Evolutionary conservation across 208 protist species (phyloP).

Genomic region (Acanthamoeba castellanii): DNA sequence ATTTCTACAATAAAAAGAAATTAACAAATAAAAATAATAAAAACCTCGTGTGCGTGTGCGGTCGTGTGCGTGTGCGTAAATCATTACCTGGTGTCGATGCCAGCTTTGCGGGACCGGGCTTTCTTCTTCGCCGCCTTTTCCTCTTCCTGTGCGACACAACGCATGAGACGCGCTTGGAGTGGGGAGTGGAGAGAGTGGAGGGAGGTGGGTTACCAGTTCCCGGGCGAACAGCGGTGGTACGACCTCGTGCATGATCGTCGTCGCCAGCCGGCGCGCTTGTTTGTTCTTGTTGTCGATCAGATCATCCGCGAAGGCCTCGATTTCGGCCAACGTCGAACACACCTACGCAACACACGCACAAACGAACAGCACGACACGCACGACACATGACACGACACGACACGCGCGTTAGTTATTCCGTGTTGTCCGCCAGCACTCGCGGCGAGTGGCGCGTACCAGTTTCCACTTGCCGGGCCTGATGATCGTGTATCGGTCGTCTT

Average conservation of each 20-base stretch:
- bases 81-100: constrained; percentile 12
- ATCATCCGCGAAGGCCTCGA: not conserved
- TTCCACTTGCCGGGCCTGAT: constrained; percentile 7
- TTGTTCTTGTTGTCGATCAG: not conserved
- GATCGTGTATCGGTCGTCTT: not conserved
- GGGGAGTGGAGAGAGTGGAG: not conserved
- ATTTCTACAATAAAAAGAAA: not conserved
- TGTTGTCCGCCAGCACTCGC: no score
- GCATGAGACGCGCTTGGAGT: not conserved
- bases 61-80: not conserved
- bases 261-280: not conserved
- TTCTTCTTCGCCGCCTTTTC: not conserved
- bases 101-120: not conserved
- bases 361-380: no score
- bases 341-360: no score
- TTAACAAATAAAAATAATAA: not conserved
- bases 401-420: no score
- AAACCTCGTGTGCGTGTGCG: not conserved
- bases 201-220: not conserved
- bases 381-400: no score
- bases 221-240: not conserved
- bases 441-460: not conserved
- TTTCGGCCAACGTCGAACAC: not conserved
- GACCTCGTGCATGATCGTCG: constrained; percentile 11
- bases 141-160: not conserved